Base-by-base conservation (phyloP, 2,329 filamentous ascomycete genomes). In the Pseudogymnoascus sp. region DNA sequence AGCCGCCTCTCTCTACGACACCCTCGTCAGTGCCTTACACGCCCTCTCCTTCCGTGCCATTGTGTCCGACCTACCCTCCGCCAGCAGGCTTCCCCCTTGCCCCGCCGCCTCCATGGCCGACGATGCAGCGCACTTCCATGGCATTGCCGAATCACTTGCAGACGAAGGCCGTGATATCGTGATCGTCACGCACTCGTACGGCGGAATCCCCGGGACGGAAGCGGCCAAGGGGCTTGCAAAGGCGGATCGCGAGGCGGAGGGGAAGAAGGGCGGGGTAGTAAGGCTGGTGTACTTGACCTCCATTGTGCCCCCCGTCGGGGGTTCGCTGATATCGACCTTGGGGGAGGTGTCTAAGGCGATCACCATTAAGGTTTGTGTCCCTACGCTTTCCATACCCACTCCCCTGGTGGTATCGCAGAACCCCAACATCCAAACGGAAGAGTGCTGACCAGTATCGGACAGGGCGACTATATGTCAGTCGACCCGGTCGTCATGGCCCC, bases 141-240 rank as follows among this genome's bases (percentile, higher is more conserved):
- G 71, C 4, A 66, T 74, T 2, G 65, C 78, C 19, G 66, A 73
- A 12, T 62, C 67, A 4, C 73, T 78, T 4, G 75, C 78, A 7
- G 73, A 75, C 14, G 65, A 59, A 0, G 72, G 72, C 0, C 75
- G 76, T 24, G 73, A 78, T 24, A 73, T 78, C 4, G 65, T 79
- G 0, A 65, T 78, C 5, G 40, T 77, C 14, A 69, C 71, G 11
- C 77, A 79, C 60, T 77, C 74, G 16, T 79, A 78, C 68, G 73
- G 75, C 1, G 76, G 76, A 8, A 68, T 75, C 0, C 65, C 75
- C 0, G 72, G 70, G 2, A 70, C 72, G 4, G 72, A 76, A 63
- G 74, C 73, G 4, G 66, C 74, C 0, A 70, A 72, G 11, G 76
- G 75, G 0, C 65, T 77, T 6, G 67, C 70, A 5, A 74, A 76